Evolutionary conservation across 495 filamentous ascomycete genomes (phyloP).

Genomic region (Penicillium coprophilum): DNA sequence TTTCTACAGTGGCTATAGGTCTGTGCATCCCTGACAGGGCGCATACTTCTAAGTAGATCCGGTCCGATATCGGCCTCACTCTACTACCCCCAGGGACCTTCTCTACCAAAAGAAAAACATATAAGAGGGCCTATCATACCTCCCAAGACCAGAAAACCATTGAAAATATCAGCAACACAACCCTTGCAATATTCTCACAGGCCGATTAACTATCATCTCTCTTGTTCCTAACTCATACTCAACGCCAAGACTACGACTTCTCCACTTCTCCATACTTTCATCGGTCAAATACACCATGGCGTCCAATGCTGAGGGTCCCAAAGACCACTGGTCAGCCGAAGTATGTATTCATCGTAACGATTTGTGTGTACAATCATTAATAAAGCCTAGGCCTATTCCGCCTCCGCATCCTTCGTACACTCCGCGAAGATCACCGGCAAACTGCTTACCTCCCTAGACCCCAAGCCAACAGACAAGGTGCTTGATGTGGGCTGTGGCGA

Average conservation of each 20-base stretch:
- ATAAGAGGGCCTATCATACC: background rate
- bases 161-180: background rate
- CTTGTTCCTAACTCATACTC: background rate
- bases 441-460: slow-evolving; percentile 64
- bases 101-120: background rate
- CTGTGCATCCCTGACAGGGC: background rate
- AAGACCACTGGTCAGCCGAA: slow-evolving; percentile 61
- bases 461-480: slow-evolving; percentile 56
- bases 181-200: background rate
- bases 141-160: background rate
- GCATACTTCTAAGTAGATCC: background rate
- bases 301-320: slow-evolving; percentile 1
- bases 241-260: slow-evolving; percentile 4
- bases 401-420: slow-evolving; percentile 68
- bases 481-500: slow-evolving; percentile 79
- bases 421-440: slow-evolving; percentile 59
- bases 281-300: background rate
- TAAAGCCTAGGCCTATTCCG: slow-evolving; percentile 55
- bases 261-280: background rate
- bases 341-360: slow-evolving; percentile 30
- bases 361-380: background rate
- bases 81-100: background rate
- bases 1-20: background rate
- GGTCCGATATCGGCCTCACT: background rate
- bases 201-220: background rate